These are phyloP conservation scores for Sporothrix brunneoviolacea DNA, from an alignment of 2,329 filamentous ascomycete genomes.

Conservation along the genomic window DNA sequence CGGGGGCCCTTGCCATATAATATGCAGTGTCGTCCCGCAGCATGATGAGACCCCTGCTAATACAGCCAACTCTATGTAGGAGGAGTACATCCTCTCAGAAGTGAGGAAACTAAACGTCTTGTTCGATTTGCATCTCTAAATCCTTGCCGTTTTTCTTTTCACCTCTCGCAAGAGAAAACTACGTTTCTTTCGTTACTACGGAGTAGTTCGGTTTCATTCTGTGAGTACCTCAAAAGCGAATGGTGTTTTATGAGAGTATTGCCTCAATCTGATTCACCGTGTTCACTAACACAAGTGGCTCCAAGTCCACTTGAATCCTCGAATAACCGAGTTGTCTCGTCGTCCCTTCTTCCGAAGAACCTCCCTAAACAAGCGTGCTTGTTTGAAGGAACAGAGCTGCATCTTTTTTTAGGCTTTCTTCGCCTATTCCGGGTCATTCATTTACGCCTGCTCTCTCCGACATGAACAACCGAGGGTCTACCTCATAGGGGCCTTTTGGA, in stretches of 20 bases:
- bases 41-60: slow-evolving; percentile 12
- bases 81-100: background rate
- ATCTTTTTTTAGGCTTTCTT: too few species aligned
- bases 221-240: background rate
- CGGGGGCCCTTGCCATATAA: slow-evolving; percentile 2
- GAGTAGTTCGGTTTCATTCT: background rate
- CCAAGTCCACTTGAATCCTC: background rate
- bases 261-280: background rate
- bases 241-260: background rate
- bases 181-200: too few species aligned
- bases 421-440: background rate
- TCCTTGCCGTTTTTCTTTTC: background rate
- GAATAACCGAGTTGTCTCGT: slow-evolving; percentile 3
- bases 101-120: background rate
- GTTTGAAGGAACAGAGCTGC: too few species aligned
- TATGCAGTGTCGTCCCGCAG: background rate
- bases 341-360: background rate
- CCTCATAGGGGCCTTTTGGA: slow-evolving; percentile 7
- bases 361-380: too few species aligned
- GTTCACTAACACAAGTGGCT: slow-evolving; percentile 2
- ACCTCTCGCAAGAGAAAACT: too few species aligned
- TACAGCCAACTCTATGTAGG: background rate
- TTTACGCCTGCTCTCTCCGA: background rate
- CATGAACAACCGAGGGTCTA: slow-evolving; percentile 12
- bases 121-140: background rate